These are phyloP conservation scores for Rhizophagus sp. DNA, from an alignment of 192 early-diverging fungal genomes.

Conservation along the genomic window DNA sequence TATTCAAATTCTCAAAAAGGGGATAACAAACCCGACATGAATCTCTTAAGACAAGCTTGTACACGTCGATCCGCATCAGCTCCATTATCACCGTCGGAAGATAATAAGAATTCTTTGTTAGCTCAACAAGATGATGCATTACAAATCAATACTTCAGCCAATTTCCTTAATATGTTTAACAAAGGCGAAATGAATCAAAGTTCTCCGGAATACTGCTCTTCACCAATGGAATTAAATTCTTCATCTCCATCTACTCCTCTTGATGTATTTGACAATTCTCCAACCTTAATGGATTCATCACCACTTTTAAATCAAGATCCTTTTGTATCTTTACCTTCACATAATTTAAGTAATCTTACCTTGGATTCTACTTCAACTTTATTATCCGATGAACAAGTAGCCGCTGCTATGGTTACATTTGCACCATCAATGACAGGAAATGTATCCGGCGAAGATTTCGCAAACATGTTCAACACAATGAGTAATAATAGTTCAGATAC, in stretches of 20 bases:
- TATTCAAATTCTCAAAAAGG: slow-evolving; percentile 12
- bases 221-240: slow-evolving; percentile 30
- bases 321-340: slow-evolving; percentile 15
- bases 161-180: slow-evolving; percentile 19
- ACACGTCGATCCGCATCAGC: slow-evolving; percentile 20
- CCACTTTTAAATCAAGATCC: slow-evolving; percentile 28
- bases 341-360: slow-evolving; percentile 15
- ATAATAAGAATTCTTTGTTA: slow-evolving; percentile 10
- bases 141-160: slow-evolving; percentile 24
- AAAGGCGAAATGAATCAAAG: slow-evolving; percentile 24
- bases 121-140: neutral
- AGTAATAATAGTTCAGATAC: slow-evolving; percentile 6
- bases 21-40: slow-evolving; percentile 3
- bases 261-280: slow-evolving; percentile 27
- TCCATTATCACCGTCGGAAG: slow-evolving; percentile 22
- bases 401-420: slow-evolving; percentile 4
- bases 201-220: slow-evolving; percentile 24
- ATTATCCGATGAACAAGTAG: slow-evolving; percentile 2
- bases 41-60: slow-evolving; percentile 1
- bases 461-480: slow-evolving; percentile 14
- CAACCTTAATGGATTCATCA: slow-evolving; percentile 21
- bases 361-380: neutral
- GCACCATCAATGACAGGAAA: slow-evolving; percentile 2
- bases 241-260: slow-evolving; percentile 24
- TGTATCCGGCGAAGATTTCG: slow-evolving; percentile 16